Percentiles rank a stretch among this genome's conserved stretches.
Evolutionary conservation across 75 land plant genomes (phyloP).

Genomic region (Larix kaempferi): DNA sequence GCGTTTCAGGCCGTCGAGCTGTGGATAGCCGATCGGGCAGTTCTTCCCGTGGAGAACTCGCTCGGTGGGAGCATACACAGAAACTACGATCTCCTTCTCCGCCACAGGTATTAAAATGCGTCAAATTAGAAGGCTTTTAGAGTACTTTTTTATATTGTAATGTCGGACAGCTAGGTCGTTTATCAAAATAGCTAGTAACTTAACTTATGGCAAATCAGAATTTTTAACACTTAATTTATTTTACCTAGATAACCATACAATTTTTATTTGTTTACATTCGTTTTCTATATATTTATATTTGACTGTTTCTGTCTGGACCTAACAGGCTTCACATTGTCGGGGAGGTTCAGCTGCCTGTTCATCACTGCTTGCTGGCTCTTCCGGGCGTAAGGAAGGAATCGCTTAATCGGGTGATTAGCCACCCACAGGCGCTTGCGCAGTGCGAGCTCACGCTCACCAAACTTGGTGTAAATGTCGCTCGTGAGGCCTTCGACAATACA

Average conservation of each 20-base stretch:
- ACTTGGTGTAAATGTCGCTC: slow-evolving; percentile 36
- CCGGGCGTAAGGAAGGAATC: slow-evolving; percentile 59
- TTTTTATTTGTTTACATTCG: too few relatives aligned
- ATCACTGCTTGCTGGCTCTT: slow-evolving; percentile 70
- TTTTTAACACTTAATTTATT: too few relatives aligned
- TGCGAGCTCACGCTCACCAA: slow-evolving; percentile 54
- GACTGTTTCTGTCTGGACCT: slow-evolving; percentile 34
- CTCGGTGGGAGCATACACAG: slow-evolving; percentile 72
- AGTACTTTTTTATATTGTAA: too few relatives aligned
- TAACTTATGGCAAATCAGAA: too few relatives aligned
- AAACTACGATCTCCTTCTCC: slow-evolving; percentile 69
- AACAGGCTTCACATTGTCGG: slow-evolving; percentile 73
- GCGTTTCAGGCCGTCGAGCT: slow-evolving; percentile 78
- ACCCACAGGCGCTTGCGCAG: slow-evolving; percentile 72
- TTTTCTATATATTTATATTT: too few relatives aligned
- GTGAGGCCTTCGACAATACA: slow-evolving; percentile 76
- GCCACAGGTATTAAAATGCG: slow-evolving; percentile 15
- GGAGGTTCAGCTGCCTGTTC: slow-evolving; percentile 70
- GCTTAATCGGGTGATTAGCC: slow-evolving; percentile 52
- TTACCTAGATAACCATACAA: too few relatives aligned
- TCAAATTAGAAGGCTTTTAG: too few relatives aligned
- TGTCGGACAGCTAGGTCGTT: too few relatives aligned
- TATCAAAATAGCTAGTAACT: too few relatives aligned
- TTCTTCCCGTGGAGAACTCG: slow-evolving; percentile 68
- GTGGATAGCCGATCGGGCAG: slow-evolving; percentile 70